These are phyloP conservation scores for Lipomyces sp. DNA, from an alignment of 805 yeast genomes.

Conservation along the genomic window DNA sequence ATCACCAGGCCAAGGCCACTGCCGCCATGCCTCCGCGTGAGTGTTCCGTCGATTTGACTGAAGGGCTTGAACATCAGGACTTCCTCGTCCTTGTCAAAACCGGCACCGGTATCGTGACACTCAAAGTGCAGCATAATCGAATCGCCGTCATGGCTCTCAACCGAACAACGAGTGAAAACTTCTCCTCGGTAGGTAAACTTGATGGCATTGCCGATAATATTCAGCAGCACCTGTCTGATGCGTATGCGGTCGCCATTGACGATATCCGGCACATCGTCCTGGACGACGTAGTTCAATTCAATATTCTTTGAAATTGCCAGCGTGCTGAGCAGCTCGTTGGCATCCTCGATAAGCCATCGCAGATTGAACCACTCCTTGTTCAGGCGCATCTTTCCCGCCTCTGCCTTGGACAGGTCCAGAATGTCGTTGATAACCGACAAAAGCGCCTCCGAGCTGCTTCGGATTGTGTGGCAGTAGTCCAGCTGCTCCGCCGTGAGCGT, in stretches of 20 bases:
- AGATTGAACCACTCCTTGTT: constrained; percentile 36
- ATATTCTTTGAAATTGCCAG: constrained; percentile 38
- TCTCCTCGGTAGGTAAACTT: constrained; percentile 39
- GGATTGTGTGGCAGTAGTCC: constrained; percentile 39
- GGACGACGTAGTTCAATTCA: constrained; percentile 37
- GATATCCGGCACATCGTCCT: constrained; percentile 35
- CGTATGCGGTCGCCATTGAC: constrained; percentile 40
- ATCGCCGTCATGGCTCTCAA: constrained; percentile 16
- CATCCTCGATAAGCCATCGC: constrained; percentile 38
- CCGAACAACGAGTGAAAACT: constrained; percentile 35
- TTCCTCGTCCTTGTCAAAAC: constrained; percentile 36
- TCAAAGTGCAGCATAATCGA: constrained; percentile 33
- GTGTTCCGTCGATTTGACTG: constrained; percentile 34
- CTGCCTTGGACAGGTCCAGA: constrained; percentile 39
- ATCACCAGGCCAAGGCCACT: constrained; percentile 40
- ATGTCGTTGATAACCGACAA: constrained; percentile 39
- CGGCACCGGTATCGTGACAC: constrained; percentile 39
- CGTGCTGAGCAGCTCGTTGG: constrained; percentile 36
- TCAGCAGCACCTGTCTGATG: constrained; percentile 37
- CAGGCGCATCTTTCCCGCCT: constrained; percentile 39
- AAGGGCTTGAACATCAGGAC: constrained; percentile 39
- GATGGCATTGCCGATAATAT: constrained; percentile 39
- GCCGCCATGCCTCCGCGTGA: constrained; percentile 34
- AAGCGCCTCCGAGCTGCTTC: constrained; percentile 37
- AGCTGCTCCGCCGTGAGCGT: constrained; percentile 36